phyloP scores from a whole-genome alignment of 148 eudicot genomes.

The Fagopyrum esculentum region DNA sequence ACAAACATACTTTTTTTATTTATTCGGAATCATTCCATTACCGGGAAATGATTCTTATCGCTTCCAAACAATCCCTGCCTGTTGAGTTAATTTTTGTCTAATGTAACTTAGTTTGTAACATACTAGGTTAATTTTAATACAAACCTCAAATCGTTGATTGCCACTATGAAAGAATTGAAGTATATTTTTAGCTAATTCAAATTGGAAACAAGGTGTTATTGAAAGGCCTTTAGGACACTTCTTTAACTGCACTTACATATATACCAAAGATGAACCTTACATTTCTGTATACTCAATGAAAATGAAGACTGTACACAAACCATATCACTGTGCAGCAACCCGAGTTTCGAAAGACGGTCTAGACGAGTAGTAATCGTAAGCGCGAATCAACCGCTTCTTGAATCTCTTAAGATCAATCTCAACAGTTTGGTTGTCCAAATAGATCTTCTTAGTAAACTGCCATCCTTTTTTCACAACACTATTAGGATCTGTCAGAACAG shows the following conservation, averaged over 20 bases:
- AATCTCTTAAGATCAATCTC: constrained; percentile 55
- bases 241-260: neutral
- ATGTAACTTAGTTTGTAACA: too few species aligned
- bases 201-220: too few species aligned
- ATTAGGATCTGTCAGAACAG: constrained; percentile 20
- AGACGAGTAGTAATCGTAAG: constrained; percentile 36
- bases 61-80: too few species aligned
- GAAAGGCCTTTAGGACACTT: too few species aligned
- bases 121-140: too few species aligned
- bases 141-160: too few species aligned
- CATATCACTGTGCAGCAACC: neutral
- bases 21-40: too few species aligned
- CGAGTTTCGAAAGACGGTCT: neutral
- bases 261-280: neutral
- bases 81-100: too few species aligned
- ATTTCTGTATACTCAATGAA: neutral
- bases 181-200: too few species aligned
- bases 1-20: too few species aligned
- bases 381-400: constrained; percentile 46
- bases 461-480: constrained; percentile 60
- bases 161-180: too few species aligned
- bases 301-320: neutral
- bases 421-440: constrained; percentile 68
- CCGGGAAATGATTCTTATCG: too few species aligned
- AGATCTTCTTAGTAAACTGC: constrained; percentile 78